Evolutionary conservation across 495 filamentous ascomycete genomes (phyloP).

Genomic region (Neurospora sp.): DNA sequence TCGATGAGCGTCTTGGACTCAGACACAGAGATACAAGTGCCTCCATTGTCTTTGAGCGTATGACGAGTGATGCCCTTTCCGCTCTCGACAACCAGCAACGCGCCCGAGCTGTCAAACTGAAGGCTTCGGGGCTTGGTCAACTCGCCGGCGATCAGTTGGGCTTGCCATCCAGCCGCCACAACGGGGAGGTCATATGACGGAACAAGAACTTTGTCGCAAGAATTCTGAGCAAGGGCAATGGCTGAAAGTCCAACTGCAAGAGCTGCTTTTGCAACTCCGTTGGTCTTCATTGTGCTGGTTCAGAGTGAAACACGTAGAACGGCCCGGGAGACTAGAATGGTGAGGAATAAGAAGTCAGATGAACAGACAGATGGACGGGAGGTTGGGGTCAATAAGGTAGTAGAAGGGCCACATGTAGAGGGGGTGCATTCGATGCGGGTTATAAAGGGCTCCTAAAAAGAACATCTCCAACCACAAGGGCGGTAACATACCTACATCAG

Average conservation of each 20-base stretch:
- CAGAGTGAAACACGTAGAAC: not conserved
- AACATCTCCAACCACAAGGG: slow-evolving; percentile 3
- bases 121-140: slow-evolving; percentile 47
- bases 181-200: slow-evolving; percentile 39
- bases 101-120: slow-evolving; percentile 45
- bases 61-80: slow-evolving; percentile 42
- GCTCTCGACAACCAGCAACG: slow-evolving; percentile 47
- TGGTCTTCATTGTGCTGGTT: slow-evolving; percentile 10
- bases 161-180: slow-evolving; percentile 44
- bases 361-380: not conserved
- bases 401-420: not conserved
- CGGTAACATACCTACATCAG: not conserved
- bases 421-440: not conserved
- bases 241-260: slow-evolving; percentile 11
- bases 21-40: slow-evolving; percentile 37
- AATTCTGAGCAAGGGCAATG: slow-evolving; percentile 4
- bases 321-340: not conserved
- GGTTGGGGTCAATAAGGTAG: not conserved
- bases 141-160: slow-evolving; percentile 42
- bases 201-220: slow-evolving; percentile 22
- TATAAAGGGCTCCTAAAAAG: slow-evolving; percentile 5
- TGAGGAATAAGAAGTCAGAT: not conserved
- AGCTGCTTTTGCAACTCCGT: slow-evolving; percentile 1
- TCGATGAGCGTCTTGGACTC: slow-evolving; percentile 29
- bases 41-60: slow-evolving; percentile 38